phyloP scores from a whole-genome alignment of 768 basidiomycete genomes.

The Russula lepida region DNA sequence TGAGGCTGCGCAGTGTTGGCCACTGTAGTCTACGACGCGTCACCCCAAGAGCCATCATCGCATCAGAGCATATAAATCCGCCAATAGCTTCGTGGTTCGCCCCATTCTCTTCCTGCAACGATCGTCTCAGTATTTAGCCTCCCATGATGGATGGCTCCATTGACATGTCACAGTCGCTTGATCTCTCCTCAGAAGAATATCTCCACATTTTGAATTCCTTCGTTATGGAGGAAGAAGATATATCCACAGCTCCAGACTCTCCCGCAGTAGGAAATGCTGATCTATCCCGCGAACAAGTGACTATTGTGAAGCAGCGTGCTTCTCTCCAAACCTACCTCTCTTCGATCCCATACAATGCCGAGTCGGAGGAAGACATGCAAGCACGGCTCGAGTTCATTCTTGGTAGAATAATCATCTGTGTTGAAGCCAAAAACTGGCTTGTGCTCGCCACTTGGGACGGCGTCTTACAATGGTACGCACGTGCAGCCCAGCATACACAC shows the following conservation, averaged over 20 bases:
- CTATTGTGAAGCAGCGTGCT: conserved; percentile 49
- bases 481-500: not conserved
- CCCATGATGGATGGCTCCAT: conserved; percentile 7
- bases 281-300: conserved; percentile 25
- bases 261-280: conserved; percentile 29
- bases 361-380: conserved; percentile 65
- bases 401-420: conserved; percentile 57
- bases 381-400: conserved; percentile 59
- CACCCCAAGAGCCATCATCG: conserved; percentile 14
- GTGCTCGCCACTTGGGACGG: conserved; percentile 72
- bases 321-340: conserved; percentile 58
- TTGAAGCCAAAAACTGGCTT: conserved; percentile 69
- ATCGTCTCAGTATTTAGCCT: conserved; percentile 10
- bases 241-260: conserved; percentile 34
- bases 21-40: conserved; percentile 13
- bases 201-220: conserved; percentile 28
- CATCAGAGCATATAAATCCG: conserved; percentile 9
- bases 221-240: conserved; percentile 45
- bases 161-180: conserved; percentile 10
- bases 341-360: conserved; percentile 65
- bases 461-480: conserved; percentile 60
- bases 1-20: too few relatives aligned
- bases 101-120: conserved; percentile 14
- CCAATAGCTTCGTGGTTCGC: conserved; percentile 17
- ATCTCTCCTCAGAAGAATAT: conserved; percentile 1